Evolutionary conservation across 108 stramenopile genomes (phyloP).

Genomic region (Fragilaria crotonensis): DNA sequence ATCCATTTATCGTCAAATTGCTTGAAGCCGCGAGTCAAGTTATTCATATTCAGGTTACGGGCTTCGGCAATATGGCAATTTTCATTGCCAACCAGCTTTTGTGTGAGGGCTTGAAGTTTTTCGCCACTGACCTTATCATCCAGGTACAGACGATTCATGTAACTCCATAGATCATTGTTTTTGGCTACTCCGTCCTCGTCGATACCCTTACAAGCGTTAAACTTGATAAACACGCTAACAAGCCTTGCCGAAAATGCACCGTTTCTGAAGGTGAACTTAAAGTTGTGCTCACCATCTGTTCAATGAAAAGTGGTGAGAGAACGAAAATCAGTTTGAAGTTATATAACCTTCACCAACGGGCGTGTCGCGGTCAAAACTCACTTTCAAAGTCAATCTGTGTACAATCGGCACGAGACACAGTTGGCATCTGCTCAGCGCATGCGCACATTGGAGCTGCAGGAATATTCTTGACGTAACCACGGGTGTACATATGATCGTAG

Average conservation of each 20-base stretch:
- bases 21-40: background rate
- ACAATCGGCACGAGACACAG: conserved; percentile 42
- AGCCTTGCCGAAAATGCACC: conserved; percentile 16
- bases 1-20: background rate
- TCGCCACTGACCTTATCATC: conserved; percentile 10
- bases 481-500: conserved; percentile 47
- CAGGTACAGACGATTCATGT: conserved; percentile 23
- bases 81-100: conserved; percentile 5
- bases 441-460: conserved; percentile 41
- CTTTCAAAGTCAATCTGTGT: conserved; percentile 25
- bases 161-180: conserved; percentile 43
- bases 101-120: background rate
- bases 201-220: conserved; percentile 44
- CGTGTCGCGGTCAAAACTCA: conserved; percentile 2
- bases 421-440: conserved; percentile 47
- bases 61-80: conserved; percentile 20
- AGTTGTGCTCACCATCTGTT: background rate
- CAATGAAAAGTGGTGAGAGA: background rate
- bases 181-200: conserved; percentile 9
- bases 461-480: conserved; percentile 27
- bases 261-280: conserved; percentile 4
- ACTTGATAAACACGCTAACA: conserved; percentile 20
- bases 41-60: background rate
- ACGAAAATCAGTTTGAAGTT: no score
- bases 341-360: conserved; percentile 13